Percentiles rank a stretch among this genome's conserved stretches.
Evolutionary conservation across 2,329 filamentous ascomycete species (phyloP).

Genomic region (Xylaria multiplex): DNA sequence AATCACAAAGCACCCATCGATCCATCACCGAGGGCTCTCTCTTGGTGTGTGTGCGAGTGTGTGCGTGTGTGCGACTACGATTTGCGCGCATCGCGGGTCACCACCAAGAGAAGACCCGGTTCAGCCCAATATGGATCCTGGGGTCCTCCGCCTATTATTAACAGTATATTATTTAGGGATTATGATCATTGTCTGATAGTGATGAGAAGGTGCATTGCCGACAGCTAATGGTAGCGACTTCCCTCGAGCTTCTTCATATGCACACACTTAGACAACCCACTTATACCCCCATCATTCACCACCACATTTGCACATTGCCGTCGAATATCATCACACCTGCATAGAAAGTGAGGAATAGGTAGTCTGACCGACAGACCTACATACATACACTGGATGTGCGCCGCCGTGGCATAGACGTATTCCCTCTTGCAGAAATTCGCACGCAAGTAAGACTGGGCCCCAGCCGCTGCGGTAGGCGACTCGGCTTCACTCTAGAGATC

Average conservation of each 20-base stretch:
- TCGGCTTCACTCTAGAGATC: slow-evolving; percentile 24
- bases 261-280: slow-evolving; percentile 21
- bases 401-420: slow-evolving; percentile 24
- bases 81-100: slow-evolving; percentile 17
- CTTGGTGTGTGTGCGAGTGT: slow-evolving; percentile 20
- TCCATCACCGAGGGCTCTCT: slow-evolving; percentile 17
- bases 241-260: slow-evolving; percentile 20
- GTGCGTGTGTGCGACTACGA: slow-evolving; percentile 28
- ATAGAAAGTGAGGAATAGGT: slow-evolving; percentile 22
- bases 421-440: slow-evolving; percentile 29
- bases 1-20: slow-evolving; percentile 28
- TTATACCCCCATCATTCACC: slow-evolving; percentile 12
- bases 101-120: slow-evolving; percentile 15
- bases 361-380: slow-evolving; percentile 18
- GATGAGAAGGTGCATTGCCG: slow-evolving; percentile 20
- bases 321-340: slow-evolving; percentile 16
- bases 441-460: slow-evolving; percentile 38
- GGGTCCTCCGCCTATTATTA: slow-evolving; percentile 18
- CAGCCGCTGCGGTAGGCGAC: slow-evolving; percentile 21
- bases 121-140: slow-evolving; percentile 36
- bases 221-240: slow-evolving; percentile 16
- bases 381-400: slow-evolving; percentile 22
- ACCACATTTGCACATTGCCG: slow-evolving; percentile 1
- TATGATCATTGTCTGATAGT: slow-evolving; percentile 10
- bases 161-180: slow-evolving; percentile 4